A percentile compares a stretch with the other conserved stretches of the same genome.
Evolutionary conservation across 2,329 filamentous ascomycete genomes (phyloP).

Genomic region (Ophiocordyceps australis): DNA sequence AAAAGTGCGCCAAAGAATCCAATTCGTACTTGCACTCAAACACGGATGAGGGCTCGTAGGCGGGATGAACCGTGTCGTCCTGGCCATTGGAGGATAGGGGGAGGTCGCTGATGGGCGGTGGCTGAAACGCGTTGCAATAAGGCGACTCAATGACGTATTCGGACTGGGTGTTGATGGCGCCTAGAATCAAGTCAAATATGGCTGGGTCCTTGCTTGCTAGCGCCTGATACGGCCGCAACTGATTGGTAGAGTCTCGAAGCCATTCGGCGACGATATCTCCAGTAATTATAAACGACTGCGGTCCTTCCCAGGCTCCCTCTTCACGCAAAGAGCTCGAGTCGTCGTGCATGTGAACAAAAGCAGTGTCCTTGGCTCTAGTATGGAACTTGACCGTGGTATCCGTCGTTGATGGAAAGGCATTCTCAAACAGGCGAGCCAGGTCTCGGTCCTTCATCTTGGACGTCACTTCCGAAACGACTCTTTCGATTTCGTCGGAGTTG

Average conservation of each 20-base stretch:
- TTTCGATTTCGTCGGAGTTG: conserved; percentile 68
- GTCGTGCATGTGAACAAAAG: conserved; percentile 16
- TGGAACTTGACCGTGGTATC: conserved; percentile 87
- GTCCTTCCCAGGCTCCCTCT: conserved; percentile 56
- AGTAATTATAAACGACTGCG: conserved; percentile 85
- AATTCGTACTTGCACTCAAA: conserved; percentile 99
- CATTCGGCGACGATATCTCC: conserved; percentile 89
- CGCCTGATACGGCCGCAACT: conserved; percentile 75
- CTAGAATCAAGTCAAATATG: conserved; percentile 66
- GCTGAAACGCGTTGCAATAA: conserved; percentile 98
- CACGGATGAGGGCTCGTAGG: conserved; percentile 67
- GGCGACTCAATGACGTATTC: conserved; percentile 90
- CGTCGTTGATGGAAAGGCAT: conserved; percentile 72
- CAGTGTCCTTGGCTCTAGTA: conserved; percentile 35
- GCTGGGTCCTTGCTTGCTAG: conserved; percentile 65
- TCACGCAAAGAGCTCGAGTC: conserved; percentile 16
- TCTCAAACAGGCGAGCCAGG: conserved; percentile 83
- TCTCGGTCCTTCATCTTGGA: conserved; percentile 68
- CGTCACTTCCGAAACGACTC: conserved; percentile 71
- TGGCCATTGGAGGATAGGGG: conserved; percentile 59
- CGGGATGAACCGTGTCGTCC: conserved; percentile 67
- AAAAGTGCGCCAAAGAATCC: conserved; percentile 84
- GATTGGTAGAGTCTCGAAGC: conserved; percentile 85
- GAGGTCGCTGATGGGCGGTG: conserved; percentile 68
- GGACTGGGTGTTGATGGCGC: conserved; percentile 88